A percentile compares a stretch with the other conserved stretches of the same genome.
phyloP scores from a whole-genome alignment of 306 rosid genomes.

The Acacia acuminata region DNA sequence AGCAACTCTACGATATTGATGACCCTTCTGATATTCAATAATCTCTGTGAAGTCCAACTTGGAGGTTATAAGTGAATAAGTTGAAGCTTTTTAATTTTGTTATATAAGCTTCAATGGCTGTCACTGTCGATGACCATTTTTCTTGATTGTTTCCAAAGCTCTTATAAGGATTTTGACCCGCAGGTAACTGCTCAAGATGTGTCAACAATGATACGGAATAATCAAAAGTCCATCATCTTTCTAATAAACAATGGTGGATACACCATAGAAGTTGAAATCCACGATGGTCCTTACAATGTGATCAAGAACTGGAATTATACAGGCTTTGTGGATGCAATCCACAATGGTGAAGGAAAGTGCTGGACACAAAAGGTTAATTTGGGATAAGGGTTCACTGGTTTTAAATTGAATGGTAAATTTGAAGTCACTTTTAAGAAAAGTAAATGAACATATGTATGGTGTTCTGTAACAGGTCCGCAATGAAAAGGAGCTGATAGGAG shows the following conservation, averaged over 20 bases:
- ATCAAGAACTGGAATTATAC: conserved; percentile 65
- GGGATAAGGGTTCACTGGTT: neutral
- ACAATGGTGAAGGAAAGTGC: conserved; percentile 52
- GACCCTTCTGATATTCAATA: neutral
- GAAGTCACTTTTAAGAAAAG: neutral
- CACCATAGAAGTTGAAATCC: conserved; percentile 58
- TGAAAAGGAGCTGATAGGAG: conserved; percentile 42
- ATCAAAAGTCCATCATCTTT: conserved; percentile 46
- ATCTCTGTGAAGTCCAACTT: neutral
- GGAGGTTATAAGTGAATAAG: neutral
- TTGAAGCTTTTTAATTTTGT: neutral
- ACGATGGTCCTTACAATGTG: conserved; percentile 55
- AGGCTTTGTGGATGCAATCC: conserved; percentile 48
- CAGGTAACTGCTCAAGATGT: conserved; percentile 55
- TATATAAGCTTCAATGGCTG: neutral
- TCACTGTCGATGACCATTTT: neutral
- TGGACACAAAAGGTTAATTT: conserved; percentile 46
- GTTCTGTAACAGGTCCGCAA: conserved; percentile 20
- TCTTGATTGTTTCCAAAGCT: neutral
- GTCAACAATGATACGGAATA: conserved; percentile 43
- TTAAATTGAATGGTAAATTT: conserved; percentile 1
- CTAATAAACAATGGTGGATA: conserved; percentile 57
- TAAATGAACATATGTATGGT: neutral
- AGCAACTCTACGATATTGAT: neutral
- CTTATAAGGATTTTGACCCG: neutral